Evolutionary conservation across 2,329 filamentous ascomycete genomes (phyloP), one percentile per base, ranked within the genome.

Genomic region (Polytolypa hystricis): DNA sequence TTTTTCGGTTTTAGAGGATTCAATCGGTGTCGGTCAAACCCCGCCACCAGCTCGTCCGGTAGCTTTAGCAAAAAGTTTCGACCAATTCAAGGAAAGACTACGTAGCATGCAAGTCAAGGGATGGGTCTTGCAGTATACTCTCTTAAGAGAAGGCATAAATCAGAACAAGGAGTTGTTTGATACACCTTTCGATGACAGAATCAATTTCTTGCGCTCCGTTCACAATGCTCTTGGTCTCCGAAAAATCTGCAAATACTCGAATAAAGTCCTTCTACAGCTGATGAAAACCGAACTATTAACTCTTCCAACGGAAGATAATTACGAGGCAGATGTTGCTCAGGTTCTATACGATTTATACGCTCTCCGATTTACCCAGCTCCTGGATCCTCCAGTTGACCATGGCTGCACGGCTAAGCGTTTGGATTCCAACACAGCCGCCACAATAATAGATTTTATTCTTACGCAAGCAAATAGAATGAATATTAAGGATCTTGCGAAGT

Each of bases 401-500:
- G 78, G 77, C 15, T 94, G 87, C 49, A 73, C 77, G 0, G 61
- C 74, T 0, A 83, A 94, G 49, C 77, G 77, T 40, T 67, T 96
- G 1, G 86, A 94, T 54, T 80, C 79, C 48, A 73, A 77, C 25
- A 84, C 84, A 40, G 87, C 87, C 0, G 71, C 87, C 50, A 77
- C 81, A 44, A 71, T 95, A 32, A 76, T 94, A 8, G 83, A 93
- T 43, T 83, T 87, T 51, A 74, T 96, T 25, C 80, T 93, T 52
- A 67, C 75, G 23, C 77, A 95, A 40, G 84, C 84, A 2, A 79
- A 80, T 33, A 79, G 82, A 42, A 80, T 95, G 67, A 79, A 84
- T 15, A 82, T 93, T 65, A 93, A 89, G 51, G 91, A 96, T 46
- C 64, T 96, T 12, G 74, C 86, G 11, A 96, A 93, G 56, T 91